Base-by-base conservation (phyloP, 768 basidiomycete species). In the Hemileccinum impolitum region DNA sequence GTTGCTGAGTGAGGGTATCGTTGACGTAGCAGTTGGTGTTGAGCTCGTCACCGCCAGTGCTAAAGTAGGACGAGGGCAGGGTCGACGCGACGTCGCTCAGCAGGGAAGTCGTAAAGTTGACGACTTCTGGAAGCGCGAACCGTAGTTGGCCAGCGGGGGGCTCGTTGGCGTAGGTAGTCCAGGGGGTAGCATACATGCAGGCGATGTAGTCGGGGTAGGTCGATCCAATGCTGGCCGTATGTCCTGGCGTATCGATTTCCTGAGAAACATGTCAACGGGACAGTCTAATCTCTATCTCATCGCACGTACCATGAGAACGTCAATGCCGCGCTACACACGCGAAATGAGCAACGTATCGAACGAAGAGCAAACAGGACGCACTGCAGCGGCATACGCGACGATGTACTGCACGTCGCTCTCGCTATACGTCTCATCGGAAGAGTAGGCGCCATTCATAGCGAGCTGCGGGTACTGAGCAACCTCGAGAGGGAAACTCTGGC, bases 211-310 rank as follows among this genome's bases (percentile, higher is more conserved):
- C 85, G 0, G 91, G 90, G 59, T 88, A 78, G 0, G 85, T 74
- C 8, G 70, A 56, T 3, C 74, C 75, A 34, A 94, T 84, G 26
- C 74, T 67, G 1, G 84, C 73, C 2, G 89, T 89, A 65, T 93
- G 92, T 0, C 90, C 91, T 1, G 91, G 91, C 2, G 79, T 87
- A 61, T 92, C 92, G 44, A 93, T 78, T 72, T 92, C 90, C 80
- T 84, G 47, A n/a, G 13, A 23, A 26, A 6, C 11, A 30, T 4
- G 32, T 51, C 30, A 54, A 18, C 12, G 8, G 3, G 18, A 13
- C 4, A 7, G 28, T 13, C 23, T 3, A 0, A 30, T 19, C 3
- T 0, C 11, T 3, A 23, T 35, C 3, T 12, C 5, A 17, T 9
- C 2, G n/a, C 31, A 52, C 64, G 11, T 31, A 78, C 77, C 55